Conservation (phyloP, 768 basidiomycete species). For the Plicaturopsis crispa region DNA sequence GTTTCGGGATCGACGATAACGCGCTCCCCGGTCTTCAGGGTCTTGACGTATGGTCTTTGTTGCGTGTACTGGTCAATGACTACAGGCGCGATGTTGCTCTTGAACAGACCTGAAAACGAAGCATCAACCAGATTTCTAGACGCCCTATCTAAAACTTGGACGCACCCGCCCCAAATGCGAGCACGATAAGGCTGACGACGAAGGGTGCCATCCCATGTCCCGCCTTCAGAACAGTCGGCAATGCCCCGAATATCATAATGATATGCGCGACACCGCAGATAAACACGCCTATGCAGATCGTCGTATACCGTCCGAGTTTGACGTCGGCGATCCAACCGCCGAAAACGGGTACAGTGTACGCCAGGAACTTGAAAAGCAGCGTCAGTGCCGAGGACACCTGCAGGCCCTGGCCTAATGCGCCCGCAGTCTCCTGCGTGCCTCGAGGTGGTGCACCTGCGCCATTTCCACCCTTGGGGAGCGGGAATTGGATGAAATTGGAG, state of each 20-base stretch:
- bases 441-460: slow-evolving; percentile 20
- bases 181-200: slow-evolving; percentile 22
- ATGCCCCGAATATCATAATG: too few relatives aligned
- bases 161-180: slow-evolving; percentile 14
- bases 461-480: slow-evolving; percentile 18
- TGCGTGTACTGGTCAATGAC: slow-evolving; percentile 26
- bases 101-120: slow-evolving; percentile 16
- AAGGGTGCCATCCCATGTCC: slow-evolving; percentile 13
- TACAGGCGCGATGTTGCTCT: slow-evolving; percentile 27
- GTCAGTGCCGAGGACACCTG: slow-evolving; percentile 18
- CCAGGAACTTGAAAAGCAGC: slow-evolving; percentile 19
- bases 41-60: slow-evolving; percentile 12
- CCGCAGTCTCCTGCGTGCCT: slow-evolving; percentile 17
- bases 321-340: too few relatives aligned
- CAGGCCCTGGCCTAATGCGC: slow-evolving; percentile 21
- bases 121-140: neutral
- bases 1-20: slow-evolving; percentile 28
- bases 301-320: slow-evolving; percentile 32
- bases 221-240: slow-evolving; percentile 11
- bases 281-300: slow-evolving; percentile 20
- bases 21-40: slow-evolving; percentile 16
- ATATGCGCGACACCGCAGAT: too few relatives aligned
- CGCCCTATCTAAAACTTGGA: slow-evolving; percentile 1
- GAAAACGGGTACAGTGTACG: slow-evolving; percentile 20
- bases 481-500: slow-evolving; percentile 21